A percentile compares a stretch with the other conserved stretches of the same genome.
Conservation (phyloP, 75 land plant species). For the Selaginella tamariscina region DNA sequence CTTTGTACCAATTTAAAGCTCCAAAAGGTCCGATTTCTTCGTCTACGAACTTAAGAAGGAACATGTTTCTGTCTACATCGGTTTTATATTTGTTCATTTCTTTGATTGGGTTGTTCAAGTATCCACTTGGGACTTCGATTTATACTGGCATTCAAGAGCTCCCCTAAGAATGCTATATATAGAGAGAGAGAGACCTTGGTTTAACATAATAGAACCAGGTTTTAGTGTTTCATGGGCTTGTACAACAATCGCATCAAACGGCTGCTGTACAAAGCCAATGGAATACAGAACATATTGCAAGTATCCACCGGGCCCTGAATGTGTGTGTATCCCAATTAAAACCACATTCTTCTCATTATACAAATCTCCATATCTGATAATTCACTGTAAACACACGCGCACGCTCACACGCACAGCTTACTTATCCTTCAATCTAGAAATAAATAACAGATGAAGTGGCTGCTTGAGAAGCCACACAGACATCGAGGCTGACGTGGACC, state of each 20-base stretch:
- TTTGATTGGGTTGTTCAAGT: constrained; percentile 81
- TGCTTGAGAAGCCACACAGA: constrained; percentile 85
- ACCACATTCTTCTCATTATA: constrained; percentile 90
- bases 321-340: constrained; percentile 94
- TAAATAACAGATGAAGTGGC: constrained; percentile 69
- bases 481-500: constrained; percentile 82
- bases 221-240: constrained; percentile 89
- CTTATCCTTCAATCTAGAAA: constrained; percentile 72
- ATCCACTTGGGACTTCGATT: constrained; percentile 98
- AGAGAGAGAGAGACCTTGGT: constrained; percentile 89
- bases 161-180: too few relatives aligned
- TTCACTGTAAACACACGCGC: background rate
- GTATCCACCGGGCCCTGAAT: constrained; percentile 95
- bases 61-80: constrained; percentile 87
- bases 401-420: constrained; percentile 15
- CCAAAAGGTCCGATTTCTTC: constrained; percentile 87
- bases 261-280: constrained; percentile 88
- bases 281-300: constrained; percentile 94
- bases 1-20: constrained; percentile 89
- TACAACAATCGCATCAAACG: constrained; percentile 79
- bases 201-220: constrained; percentile 72
- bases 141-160: constrained; percentile 70
- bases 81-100: constrained; percentile 59
- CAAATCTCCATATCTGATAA: constrained; percentile 67
- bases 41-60: constrained; percentile 87